Base-by-base conservation (phyloP, 176 grass and related monocot species). In the Zizania latifolia region DNA sequence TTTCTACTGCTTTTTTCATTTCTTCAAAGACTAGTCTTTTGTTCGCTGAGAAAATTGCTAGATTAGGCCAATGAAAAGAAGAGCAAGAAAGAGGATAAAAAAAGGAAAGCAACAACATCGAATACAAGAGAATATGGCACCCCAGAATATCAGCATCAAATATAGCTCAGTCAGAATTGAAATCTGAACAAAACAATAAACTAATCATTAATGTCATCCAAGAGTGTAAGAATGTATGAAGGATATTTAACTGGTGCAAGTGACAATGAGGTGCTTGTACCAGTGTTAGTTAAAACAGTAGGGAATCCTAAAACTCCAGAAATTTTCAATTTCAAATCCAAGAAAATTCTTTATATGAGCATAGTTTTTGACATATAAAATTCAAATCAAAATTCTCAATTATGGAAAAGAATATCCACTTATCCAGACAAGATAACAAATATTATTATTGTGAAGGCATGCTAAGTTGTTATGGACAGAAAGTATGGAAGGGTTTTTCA, bases 1-100 rank as follows among this genome's bases (percentile, higher is more conserved):
- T 88, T 71, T 97, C 89, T 58, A 91, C 86, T 85, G 88, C 83
- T 77, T 87, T 93, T 77, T 86, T 83, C 91, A 97, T 93, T 90
- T 93, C 91, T 81, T 97, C 86, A 85, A 86, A 89, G 10, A 97
- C 82, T 77, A 91, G 62, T 74, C 81, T 85, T 93, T 77, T 93
- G 86, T 90, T 93, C 46, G 70, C 94, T 97, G 88, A 69, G 10
- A 84, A 36, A 72, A 78, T 78, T 30, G 32, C 36, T 51, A 66
- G 32, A 70, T 78, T 75, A 89, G 50, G 72, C 13, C 34, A 44
- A 70, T 64, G 19, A 61, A 72, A 78, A 68, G 16, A 68, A 63
- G 27, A 58, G 24, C 28, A 50, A 74, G 19, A 12, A 35, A 55
- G 24, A 54, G 54, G 56, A 51, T 10, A 10, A 6, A 1, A 43